A percentile compares a stretch with the other conserved stretches of the same genome.
Conservation (phyloP, 2,329 filamentous ascomycete genomes). For the Drechslera avenae region DNA sequence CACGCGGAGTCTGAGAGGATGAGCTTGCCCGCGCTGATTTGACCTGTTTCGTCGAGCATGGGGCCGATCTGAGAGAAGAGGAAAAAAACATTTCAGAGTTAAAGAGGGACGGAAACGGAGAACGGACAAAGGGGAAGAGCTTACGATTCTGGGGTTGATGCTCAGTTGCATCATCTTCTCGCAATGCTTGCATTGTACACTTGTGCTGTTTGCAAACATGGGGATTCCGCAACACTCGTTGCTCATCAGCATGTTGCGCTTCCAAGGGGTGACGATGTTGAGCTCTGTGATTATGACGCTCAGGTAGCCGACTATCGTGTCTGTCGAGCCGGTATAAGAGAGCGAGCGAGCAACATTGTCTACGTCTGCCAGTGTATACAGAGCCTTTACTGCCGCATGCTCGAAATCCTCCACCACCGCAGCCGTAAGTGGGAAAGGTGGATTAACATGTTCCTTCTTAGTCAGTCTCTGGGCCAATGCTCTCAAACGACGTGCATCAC, state of each 20-base stretch:
- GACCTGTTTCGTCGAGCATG: conserved; percentile 62
- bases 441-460: conserved; percentile 58
- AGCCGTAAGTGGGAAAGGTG: conserved; percentile 53
- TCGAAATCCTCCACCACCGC: conserved; percentile 22
- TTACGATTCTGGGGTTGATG: conserved; percentile 51
- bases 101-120: too few relatives aligned
- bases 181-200: conserved; percentile 50
- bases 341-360: conserved; percentile 47
- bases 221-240: conserved; percentile 60
- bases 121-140: conserved; percentile 10
- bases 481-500: conserved; percentile 61
- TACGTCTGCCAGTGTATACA: conserved; percentile 54
- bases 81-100: neutral
- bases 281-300: conserved; percentile 52
- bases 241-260: conserved; percentile 53
- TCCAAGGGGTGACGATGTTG: conserved; percentile 48
- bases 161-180: conserved; percentile 43
- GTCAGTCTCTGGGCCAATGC: conserved; percentile 55
- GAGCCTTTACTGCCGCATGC: conserved; percentile 37
- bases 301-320: conserved; percentile 52
- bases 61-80: conserved; percentile 44
- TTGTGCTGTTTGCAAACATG: conserved; percentile 58
- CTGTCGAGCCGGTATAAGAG: conserved; percentile 31
- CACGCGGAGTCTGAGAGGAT: conserved; percentile 61
- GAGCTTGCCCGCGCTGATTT: conserved; percentile 57